Base-by-base conservation (phyloP, 2,329 filamentous ascomycete species). In the Zarea fungicola region DNA sequence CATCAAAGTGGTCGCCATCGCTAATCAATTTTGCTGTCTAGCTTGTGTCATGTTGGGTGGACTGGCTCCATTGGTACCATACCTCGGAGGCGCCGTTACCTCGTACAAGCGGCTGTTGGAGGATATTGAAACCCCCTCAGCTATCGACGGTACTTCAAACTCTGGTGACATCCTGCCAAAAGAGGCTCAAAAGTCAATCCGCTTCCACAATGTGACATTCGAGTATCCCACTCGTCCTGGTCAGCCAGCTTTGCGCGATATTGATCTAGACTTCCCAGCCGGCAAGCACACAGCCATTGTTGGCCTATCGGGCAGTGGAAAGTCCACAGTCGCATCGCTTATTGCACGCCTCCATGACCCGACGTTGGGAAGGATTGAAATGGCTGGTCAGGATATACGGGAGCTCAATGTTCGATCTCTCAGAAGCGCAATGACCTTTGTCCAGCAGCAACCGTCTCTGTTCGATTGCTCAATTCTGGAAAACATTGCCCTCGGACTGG, bases 31-130 rank as follows among this genome's bases (percentile, higher is more conserved):
- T n/a, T n/a, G n/a, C n/a, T 63, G 16, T 44, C 35, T 53, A 64
- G 63, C 77, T n/a, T 76, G 76, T 3, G 75, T 82, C 35, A 74
- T 82, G 22, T 67, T 82, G n/a, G 76, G 78, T 26, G 72, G 74
- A 48, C 75, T 82, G 48, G 78, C 77, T 1, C 79, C 79, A 0
- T 74, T 80, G 48, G 64, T 83, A 11, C 76, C 79, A 28, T 73
- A 77, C 10, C 76, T 82, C 47, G 74, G 74, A 8, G 66, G 73
- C 36, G 78, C 78, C 2, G 72, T 76, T 2, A 68, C 76, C 9
- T 61, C 80, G 0, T 84, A 73, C 56, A 62, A 73, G 46, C 76
- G 79, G 34, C 62, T 84, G 16, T 68, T 67, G 31, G 65, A 69
- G 18, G 77, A 78, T 42, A 78, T 83, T 23, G 68, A 78, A 14